These are phyloP conservation scores for Globisporangium irregulare DNA, from an alignment of 352 stramenopile species.

Conservation along the genomic window DNA sequence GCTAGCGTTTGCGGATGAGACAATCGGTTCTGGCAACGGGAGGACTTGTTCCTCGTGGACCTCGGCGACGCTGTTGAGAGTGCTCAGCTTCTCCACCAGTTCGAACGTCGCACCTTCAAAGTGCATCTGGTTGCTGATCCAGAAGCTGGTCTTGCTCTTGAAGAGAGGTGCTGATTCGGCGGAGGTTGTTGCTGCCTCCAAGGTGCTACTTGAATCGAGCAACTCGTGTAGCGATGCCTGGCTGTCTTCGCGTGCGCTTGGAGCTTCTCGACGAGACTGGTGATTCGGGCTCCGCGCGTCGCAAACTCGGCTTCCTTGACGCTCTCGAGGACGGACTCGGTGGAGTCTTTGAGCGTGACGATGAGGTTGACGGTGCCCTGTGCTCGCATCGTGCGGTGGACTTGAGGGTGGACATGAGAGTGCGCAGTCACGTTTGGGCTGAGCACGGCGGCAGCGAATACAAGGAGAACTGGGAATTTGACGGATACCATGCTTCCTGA, in stretches of 20 bases:
- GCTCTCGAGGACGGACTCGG: slow-evolving; percentile 12
- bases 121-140: slow-evolving; percentile 18
- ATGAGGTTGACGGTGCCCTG: slow-evolving; percentile 33
- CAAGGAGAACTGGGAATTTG: no score
- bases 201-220: neutral
- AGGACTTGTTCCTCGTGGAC: slow-evolving; percentile 20
- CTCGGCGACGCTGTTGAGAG: slow-evolving; percentile 7
- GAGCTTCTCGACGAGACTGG: slow-evolving; percentile 13
- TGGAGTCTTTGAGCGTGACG: slow-evolving; percentile 23
- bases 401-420: neutral
- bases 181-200: neutral
- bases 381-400: slow-evolving; percentile 22
- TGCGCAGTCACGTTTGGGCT: neutral
- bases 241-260: neutral
- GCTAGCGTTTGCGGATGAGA: neutral
- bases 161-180: slow-evolving; percentile 2
- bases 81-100: slow-evolving; percentile 19
- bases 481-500: no score
- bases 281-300: slow-evolving; percentile 14
- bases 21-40: neutral
- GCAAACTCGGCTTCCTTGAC: slow-evolving; percentile 15
- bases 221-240: neutral
- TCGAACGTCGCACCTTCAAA: slow-evolving; percentile 19
- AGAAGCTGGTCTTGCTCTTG: slow-evolving; percentile 12
- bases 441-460: neutral